Percentiles rank a stretch among this genome's conserved stretches.
Conservation (phyloP, 208 protist genomes). For the Zelonia costaricensis region DNA sequence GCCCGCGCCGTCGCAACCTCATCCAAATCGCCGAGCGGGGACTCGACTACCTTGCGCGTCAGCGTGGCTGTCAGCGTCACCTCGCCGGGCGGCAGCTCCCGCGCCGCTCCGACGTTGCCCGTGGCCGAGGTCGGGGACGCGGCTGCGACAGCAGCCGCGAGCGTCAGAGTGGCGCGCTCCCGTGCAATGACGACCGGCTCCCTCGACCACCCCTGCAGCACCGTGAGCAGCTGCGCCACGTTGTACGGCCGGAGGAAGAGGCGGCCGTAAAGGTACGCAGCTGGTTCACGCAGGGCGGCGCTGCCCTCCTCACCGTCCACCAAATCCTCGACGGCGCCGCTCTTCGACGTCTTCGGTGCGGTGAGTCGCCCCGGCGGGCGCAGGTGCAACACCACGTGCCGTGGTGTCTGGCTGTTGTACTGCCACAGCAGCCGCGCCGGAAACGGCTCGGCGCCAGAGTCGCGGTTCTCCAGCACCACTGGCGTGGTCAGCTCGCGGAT, state of each 20-base stretch:
- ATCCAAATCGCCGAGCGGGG: not conserved
- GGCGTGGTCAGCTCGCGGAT: slow-evolving; percentile 59
- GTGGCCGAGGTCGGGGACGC: not conserved
- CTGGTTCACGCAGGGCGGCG: slow-evolving; percentile 1
- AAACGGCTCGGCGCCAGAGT: slow-evolving; percentile 20
- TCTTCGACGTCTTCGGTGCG: no score
- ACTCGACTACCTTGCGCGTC: slow-evolving; percentile 7
- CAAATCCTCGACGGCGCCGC: slow-evolving; percentile 11
- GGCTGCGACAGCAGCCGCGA: slow-evolving; percentile 15
- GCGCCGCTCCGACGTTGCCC: not conserved
- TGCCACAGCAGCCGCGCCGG: slow-evolving; percentile 66
- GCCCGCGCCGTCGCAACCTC: not conserved
- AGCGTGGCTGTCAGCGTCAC: slow-evolving; percentile 15
- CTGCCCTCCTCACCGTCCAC: not conserved
- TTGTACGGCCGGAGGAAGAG: slow-evolving; percentile 86
- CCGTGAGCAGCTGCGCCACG: slow-evolving; percentile 80
- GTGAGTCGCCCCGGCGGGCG: no score
- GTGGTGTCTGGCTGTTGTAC: slow-evolving; percentile 50
- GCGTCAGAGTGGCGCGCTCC: slow-evolving; percentile 46
- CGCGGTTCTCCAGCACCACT: slow-evolving; percentile 40
- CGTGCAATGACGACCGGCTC: slow-evolving; percentile 37
- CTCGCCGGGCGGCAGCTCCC: not conserved
- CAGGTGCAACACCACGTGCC: slow-evolving; percentile 65
- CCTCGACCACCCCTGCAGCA: slow-evolving; percentile 62
- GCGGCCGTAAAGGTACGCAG: slow-evolving; percentile 74